Conservation (phyloP, 257 asterid genomes). For the Solanum okadae region DNA sequence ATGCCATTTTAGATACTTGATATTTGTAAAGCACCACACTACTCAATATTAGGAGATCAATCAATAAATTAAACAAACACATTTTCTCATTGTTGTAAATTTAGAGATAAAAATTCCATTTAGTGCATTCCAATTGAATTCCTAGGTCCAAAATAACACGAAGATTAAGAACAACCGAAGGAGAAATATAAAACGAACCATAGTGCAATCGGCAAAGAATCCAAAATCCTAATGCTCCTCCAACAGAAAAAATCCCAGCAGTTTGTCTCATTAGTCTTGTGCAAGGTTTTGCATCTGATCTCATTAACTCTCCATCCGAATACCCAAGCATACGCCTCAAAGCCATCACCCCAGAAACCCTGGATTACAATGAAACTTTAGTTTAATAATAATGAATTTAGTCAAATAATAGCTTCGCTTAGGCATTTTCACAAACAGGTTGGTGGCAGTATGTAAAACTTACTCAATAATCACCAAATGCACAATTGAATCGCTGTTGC, state of each 20-base stretch:
- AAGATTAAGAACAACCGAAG: neutral
- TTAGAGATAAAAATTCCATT: neutral
- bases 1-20: neutral
- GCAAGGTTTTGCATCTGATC: slow-evolving; percentile 85
- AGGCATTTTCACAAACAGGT: neutral
- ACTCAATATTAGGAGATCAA: neutral
- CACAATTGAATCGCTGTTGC: neutral
- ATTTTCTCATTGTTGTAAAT: neutral
- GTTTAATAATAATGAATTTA: neutral
- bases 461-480: neutral
- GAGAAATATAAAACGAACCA: slow-evolving; percentile 27
- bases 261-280: slow-evolving; percentile 77
- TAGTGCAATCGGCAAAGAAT: slow-evolving; percentile 82
- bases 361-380: neutral
- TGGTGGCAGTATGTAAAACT: neutral
- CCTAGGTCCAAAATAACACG: neutral
- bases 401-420: neutral
- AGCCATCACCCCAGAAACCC: slow-evolving; percentile 35
- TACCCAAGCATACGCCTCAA: slow-evolving; percentile 72
- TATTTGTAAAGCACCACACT: neutral
- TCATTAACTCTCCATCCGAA: slow-evolving; percentile 81
- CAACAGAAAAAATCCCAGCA: slow-evolving; percentile 71
- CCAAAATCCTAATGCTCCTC: slow-evolving; percentile 90
- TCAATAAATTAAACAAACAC: neutral
- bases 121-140: neutral